Base-by-base conservation (phyloP, 441 rosid genomes). In the Geranium incanum region DNA sequence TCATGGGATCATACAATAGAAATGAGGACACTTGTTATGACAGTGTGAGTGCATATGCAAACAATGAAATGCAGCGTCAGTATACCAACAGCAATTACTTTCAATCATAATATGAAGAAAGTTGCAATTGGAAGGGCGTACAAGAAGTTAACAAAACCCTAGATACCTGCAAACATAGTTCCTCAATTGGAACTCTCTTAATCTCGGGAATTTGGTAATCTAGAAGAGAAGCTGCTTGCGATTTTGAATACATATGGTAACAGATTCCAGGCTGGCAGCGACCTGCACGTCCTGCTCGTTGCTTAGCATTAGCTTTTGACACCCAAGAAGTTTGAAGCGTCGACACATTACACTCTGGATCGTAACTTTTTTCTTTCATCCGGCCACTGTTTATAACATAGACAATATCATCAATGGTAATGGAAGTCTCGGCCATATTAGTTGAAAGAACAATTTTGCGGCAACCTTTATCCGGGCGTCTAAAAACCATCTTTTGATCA, bases 331-430 rank as follows among this genome's bases (percentile, higher is more conserved):
- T 85, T 70, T 89, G 97, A 78, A 95, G 98, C 39, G 99, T 95
- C 41, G 97, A 91, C 50, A 95, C 92, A 78, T 92, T 88, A 72
- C 78, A 85, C 74, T 84, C 86, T 67, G 99, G 99, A 82, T 95
- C 99, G 73, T 95, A 95, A 77, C 92, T 91, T 83, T 95, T 92
- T 81, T 95, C 95, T 78, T 95, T 95, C 97, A 95, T 95, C 69
- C 96, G 84, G 73, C 99, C 99, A 74, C 92, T 92, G 77, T 95
- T 97, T 78, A 95, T 86, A 70, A 95, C 99, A 83, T 90, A 95
- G 66, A 95, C 93, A 80, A 95, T 96, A 82, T 95, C 99, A 84
- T 92, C 98, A 74, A 95, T 88, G 63, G 98, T 95, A 72, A 95
- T 77, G 62, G 99, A 86, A 83, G 90, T 92, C 84, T 95, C 98